These are phyloP conservation scores for Starmera quercuum DNA, from an alignment of 805 yeast genomes.

Conservation along the genomic window DNA sequence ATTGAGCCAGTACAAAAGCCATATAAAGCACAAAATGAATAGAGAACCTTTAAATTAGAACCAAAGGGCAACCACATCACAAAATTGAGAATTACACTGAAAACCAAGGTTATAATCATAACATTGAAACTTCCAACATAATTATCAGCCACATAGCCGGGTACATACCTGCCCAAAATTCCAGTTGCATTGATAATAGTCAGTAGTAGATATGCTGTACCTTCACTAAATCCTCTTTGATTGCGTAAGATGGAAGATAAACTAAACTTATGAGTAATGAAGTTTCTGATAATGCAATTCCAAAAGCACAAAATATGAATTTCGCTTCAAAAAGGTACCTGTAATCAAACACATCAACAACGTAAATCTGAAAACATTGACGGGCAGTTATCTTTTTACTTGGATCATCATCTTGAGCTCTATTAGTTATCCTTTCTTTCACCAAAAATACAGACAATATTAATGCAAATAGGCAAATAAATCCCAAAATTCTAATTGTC, in stretches of 20 bases:
- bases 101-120: constrained; percentile 38
- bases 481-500: constrained; percentile 46
- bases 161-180: constrained; percentile 44
- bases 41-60: constrained; percentile 28
- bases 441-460: constrained; percentile 25
- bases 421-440: constrained; percentile 29
- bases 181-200: constrained; percentile 36
- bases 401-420: constrained; percentile 3
- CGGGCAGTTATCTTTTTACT: background rate
- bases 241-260: constrained; percentile 51
- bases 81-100: constrained; percentile 39
- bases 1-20: constrained; percentile 60
- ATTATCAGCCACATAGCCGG: constrained; percentile 50
- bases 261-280: constrained; percentile 44
- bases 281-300: constrained; percentile 32
- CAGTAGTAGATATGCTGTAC: constrained; percentile 29
- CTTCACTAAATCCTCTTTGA: constrained; percentile 38
- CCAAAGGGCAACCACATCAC: constrained; percentile 66
- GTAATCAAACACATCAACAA: constrained; percentile 5
- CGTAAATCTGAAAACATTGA: background rate
- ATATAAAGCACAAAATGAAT: constrained; percentile 43
- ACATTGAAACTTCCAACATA: constrained; percentile 48
- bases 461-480: constrained; percentile 19
- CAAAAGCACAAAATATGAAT: constrained; percentile 1
- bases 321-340: constrained; percentile 9